Evolutionary conservation across 805 yeast genomes (phyloP), one percentile per base, ranked within the genome.

Genomic region (Starmerella floricola): DNA sequence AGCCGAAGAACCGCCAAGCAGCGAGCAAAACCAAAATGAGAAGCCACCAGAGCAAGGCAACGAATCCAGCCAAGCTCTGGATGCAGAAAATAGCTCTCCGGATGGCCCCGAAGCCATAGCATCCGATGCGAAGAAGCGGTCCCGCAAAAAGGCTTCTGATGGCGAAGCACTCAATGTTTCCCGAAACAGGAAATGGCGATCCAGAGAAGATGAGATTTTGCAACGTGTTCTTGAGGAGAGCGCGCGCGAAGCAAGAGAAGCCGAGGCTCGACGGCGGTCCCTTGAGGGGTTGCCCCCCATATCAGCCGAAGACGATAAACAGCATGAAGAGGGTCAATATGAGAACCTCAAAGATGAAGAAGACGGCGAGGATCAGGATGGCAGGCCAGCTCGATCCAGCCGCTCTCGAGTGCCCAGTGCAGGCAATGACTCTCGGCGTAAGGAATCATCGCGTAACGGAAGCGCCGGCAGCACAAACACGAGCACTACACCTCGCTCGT

Each of bases 201-300:
- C 61, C 29, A 55, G 67, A 16, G 67, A 62, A 38, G 65, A 62
- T 28, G 64, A 60, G 37, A 60, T 61, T 10, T 54, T 65, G 34
- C 62, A 62, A 30, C 58, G 69, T 3, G 70, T 65, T 6, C 54
- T 65, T 15, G 65, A 64, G 47, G 66, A 63, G 38, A 55, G 62
- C 16, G 62, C 59, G 5, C 54, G 60, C 27, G 68, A 64, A 39
- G 55, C 52, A 13, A 45, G 49, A 33, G 42, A 52, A 40, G 41
- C 52, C 45, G 42, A 45, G 47, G 48, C 46, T 15, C 38, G 44
- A 2, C 40, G 53, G 17, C 30, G 40, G 17, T 31, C 47, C 16
- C 30, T 18, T 6, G 42, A 49, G 49, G 40, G 47, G 49, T 28
- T 51, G 8, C 21, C 17, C 66, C 20, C 62, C 60, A 48, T 18